Percentiles rank a stretch among this genome's conserved stretches.
Conservation (phyloP, 208 protist species). For the Balamuthia mandrillaris region DNA sequence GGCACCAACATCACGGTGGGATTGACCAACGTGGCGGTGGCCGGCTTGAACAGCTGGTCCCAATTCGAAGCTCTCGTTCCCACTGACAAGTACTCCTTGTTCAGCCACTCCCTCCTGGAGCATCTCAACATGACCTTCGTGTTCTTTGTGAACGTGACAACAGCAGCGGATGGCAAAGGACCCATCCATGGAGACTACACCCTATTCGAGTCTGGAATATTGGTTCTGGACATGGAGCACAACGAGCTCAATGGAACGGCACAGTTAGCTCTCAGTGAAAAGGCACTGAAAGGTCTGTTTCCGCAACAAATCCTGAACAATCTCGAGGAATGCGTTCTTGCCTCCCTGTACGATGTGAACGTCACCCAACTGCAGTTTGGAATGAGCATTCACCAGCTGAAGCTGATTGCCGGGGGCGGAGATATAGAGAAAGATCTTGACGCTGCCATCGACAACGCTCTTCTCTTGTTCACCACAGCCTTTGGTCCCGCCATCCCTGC, state of each 20-base stretch:
- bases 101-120: neutral
- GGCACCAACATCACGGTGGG: neutral
- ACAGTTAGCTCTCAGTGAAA: neutral
- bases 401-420: neutral
- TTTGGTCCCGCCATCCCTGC: constrained; percentile 27
- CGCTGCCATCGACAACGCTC: constrained; percentile 19
- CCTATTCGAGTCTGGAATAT: constrained; percentile 10
- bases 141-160: constrained; percentile 30
- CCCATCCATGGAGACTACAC: too few relatives aligned
- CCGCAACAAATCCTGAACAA: neutral
- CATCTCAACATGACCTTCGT: neutral
- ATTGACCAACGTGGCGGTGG: neutral
- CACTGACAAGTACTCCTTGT: neutral
- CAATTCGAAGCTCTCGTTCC: neutral
- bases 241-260: neutral
- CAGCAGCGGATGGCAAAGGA: neutral
- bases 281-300: too few relatives aligned
- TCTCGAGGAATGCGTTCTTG: neutral
- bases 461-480: neutral
- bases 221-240: neutral
- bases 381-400: neutral
- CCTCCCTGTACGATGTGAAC: neutral
- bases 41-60: constrained; percentile 43
- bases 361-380: neutral
- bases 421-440: constrained; percentile 31